phyloP scores from a whole-genome alignment of 225 moss, liverwort and hornwort genomes.

The Ulota crispa region DNA sequence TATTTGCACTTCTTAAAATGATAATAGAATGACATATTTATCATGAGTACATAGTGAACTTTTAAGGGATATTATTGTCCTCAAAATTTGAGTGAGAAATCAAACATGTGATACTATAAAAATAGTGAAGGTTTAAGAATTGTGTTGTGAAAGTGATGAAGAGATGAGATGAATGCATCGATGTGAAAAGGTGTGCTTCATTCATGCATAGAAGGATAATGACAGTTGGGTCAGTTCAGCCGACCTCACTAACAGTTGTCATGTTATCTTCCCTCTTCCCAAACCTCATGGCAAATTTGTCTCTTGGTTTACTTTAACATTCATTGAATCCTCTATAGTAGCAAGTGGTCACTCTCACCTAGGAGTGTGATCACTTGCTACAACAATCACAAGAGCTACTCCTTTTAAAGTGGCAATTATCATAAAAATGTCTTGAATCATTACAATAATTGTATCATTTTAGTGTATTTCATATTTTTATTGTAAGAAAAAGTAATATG shows the following conservation, averaged over 20 bases:
- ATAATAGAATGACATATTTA: too few relatives aligned
- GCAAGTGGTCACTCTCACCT: background rate
- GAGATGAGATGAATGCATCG: background rate
- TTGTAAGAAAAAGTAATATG: background rate
- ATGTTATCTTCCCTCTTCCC: background rate
- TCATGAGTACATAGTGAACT: too few relatives aligned
- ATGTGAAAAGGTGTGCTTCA: constrained; percentile 10
- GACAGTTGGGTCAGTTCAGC: constrained; percentile 61
- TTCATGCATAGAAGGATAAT: background rate
- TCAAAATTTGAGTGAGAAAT: background rate
- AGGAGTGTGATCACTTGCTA: background rate
- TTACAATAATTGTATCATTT: background rate
- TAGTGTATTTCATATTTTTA: accelerated
- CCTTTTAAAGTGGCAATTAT: background rate
- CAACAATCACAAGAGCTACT: background rate
- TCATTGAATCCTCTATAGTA: background rate
- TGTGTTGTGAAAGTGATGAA: background rate
- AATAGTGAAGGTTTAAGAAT: background rate
- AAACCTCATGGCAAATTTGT: constrained; percentile 25
- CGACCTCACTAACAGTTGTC: constrained; percentile 32
- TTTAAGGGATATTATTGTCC: too few relatives aligned
- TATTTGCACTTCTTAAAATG: too few relatives aligned
- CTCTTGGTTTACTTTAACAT: constrained; percentile 41
- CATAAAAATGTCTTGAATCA: background rate
- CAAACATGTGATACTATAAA: accelerated